Conservation (phyloP, 2,329 filamentous ascomycete genomes). For the Fonsecaea multimorphosa region DNA sequence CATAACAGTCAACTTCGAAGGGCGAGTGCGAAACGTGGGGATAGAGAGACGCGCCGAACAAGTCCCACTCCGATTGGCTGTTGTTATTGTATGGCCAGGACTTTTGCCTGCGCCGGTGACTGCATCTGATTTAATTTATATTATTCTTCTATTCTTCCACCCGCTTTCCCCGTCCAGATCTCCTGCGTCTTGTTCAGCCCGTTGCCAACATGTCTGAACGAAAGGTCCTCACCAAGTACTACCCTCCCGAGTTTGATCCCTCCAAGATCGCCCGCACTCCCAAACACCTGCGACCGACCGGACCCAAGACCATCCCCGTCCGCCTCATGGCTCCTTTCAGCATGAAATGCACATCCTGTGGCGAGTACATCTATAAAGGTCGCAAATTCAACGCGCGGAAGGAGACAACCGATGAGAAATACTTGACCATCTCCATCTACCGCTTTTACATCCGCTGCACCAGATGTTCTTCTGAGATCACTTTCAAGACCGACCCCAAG, state of each 20-base stretch:
- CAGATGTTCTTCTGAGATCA: slow-evolving; percentile 82
- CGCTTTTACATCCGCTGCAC: slow-evolving; percentile 93
- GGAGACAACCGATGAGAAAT: slow-evolving; percentile 88
- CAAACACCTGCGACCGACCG: slow-evolving; percentile 63
- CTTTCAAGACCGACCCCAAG: slow-evolving; percentile 92
- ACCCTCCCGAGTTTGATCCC: slow-evolving; percentile 84
- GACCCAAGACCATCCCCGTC: slow-evolving; percentile 82
- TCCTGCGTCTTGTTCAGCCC: not conserved
- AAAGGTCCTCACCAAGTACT: slow-evolving; percentile 73
- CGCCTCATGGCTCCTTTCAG: slow-evolving; percentile 88
- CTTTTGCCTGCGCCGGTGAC: slow-evolving; percentile 10
- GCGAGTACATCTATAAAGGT: slow-evolving; percentile 89
- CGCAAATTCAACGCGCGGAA: slow-evolving; percentile 96
- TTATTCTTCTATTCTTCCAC: slow-evolving; percentile 2
- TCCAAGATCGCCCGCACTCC: slow-evolving; percentile 73
- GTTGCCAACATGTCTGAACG: slow-evolving; percentile 75
- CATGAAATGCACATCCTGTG: slow-evolving; percentile 73
- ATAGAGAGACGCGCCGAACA: slow-evolving; percentile 19
- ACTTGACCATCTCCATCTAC: slow-evolving; percentile 85
- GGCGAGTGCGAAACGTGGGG: slow-evolving; percentile 22
- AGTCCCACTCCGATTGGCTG: slow-evolving; percentile 16
- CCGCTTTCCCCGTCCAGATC: not conserved
- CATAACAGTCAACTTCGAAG: slow-evolving; percentile 3
- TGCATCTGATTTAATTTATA: no score
- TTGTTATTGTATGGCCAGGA: not conserved